Base-by-base conservation (phyloP, 2,329 filamentous ascomycete species). In the Ophiobolus disseminans region DNA sequence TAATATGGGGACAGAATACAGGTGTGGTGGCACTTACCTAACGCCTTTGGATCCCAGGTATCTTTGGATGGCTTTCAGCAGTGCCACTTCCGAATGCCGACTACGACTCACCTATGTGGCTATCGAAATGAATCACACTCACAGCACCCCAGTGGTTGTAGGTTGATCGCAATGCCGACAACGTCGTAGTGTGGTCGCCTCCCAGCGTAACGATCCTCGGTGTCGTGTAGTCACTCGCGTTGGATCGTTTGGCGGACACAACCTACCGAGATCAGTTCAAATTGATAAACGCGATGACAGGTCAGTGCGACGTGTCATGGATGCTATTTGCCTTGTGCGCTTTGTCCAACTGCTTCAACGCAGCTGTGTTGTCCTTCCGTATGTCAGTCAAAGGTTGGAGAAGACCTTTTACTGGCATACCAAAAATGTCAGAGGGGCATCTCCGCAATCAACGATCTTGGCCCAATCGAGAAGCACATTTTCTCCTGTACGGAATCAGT, bases 121-220 rank as follows among this genome's bases (percentile, higher is more conserved):
- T 79, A 58, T 83, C 81, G 55, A 84, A 83, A 63, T 83, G 80
- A n/a, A 83, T 82, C 5, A 83, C 80, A 52, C 79, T 82, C 2
- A 83, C 78, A 11, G 74, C 64, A 1, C 80, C 82, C 79, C 80
- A 86, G 41, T 75, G 74, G 3, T 75, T 51, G 55, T 76, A 66
- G 0, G 78, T 77, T 2, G 80, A 81, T 40, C 81, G 66, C 55
- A 83, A 59, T 0, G 80, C 80, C 2, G 79, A 76, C 5, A 83
- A 66, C 0, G 81, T 83, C 0, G 80, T 83, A 1, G 80, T 82
- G 65, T 84, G 81, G 55, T 84, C 80, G 19, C 81, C 81, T 9
- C 81, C 80, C 0, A 83, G 63, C 1, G 78, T 79, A 21, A 83
- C 74, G 39, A 84, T 81, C 17, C 80, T 73, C 10, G 81, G 81